phyloP scores from a whole-genome alignment of 495 filamentous ascomycete species.

The Parachaetomium inaequale region DNA sequence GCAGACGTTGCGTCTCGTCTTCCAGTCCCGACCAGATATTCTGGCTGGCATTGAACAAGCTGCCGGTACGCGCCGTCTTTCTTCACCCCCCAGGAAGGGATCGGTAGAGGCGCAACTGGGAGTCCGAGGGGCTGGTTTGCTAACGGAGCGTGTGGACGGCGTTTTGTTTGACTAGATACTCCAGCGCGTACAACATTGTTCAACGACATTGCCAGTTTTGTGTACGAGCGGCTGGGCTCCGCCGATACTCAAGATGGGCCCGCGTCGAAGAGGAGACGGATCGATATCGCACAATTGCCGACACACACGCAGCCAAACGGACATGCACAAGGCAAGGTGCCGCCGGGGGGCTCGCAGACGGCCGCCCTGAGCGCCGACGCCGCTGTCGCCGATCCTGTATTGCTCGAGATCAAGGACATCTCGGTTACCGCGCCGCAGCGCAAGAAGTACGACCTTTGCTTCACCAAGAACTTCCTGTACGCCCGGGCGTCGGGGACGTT shows the following conservation, averaged over 20 bases:
- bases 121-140: background rate
- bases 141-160: slow-evolving; percentile 4
- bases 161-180: slow-evolving; percentile 33
- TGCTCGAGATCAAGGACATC: slow-evolving; percentile 65
- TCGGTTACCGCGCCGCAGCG: slow-evolving; percentile 77
- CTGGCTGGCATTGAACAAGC: slow-evolving; percentile 42
- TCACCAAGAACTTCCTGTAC: slow-evolving; percentile 63
- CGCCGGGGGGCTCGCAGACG: slow-evolving; percentile 8
- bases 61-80: slow-evolving; percentile 36
- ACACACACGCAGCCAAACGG: slow-evolving; percentile 26
- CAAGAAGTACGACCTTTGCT: slow-evolving; percentile 84
- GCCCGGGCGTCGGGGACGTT: slow-evolving; percentile 63
- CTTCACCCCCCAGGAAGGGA: background rate
- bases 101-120: no score
- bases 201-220: slow-evolving; percentile 51
- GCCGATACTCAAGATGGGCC: slow-evolving; percentile 30
- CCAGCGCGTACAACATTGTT: slow-evolving; percentile 47
- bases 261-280: slow-evolving; percentile 47
- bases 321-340: slow-evolving; percentile 3
- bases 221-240: slow-evolving; percentile 40
- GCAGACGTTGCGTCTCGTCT: slow-evolving; percentile 42
- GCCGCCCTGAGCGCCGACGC: slow-evolving; percentile 23
- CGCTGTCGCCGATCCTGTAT: slow-evolving; percentile 45
- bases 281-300: slow-evolving; percentile 40
- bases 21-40: slow-evolving; percentile 45